Percentiles rank a stretch among this genome's conserved stretches.
These are phyloP conservation scores for Trichosporon ovoides DNA, from an alignment of 1,284 basidiomycete genomes.

Conservation along the genomic window DNA sequence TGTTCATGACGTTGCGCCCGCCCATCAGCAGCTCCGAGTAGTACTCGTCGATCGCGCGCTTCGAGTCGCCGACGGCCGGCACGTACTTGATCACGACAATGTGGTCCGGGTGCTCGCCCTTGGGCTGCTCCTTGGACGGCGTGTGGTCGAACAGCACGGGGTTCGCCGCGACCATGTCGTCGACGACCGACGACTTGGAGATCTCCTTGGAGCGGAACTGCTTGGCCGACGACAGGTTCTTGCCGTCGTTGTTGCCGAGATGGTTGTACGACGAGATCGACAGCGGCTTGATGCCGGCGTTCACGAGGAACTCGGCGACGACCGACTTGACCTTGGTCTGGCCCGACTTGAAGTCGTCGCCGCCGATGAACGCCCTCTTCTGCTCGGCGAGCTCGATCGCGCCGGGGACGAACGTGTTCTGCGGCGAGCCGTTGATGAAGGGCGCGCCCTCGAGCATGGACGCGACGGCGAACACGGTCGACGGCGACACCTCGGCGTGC, in stretches of 20 bases:
- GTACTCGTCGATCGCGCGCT: slow-evolving; percentile 95
- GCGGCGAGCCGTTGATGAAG: slow-evolving; percentile 96
- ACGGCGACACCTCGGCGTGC: slow-evolving; percentile 90
- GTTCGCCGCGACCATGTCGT: slow-evolving; percentile 95
- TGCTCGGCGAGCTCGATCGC: slow-evolving; percentile 88
- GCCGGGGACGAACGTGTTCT: slow-evolving; percentile 99
- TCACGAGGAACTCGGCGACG: slow-evolving; percentile 95
- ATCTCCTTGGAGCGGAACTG: slow-evolving; percentile 99
- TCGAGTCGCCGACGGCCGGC: slow-evolving; percentile 86
- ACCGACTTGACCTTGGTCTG: slow-evolving; percentile 94
- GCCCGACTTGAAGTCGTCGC: slow-evolving; percentile 94
- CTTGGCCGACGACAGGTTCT: slow-evolving; percentile 82
- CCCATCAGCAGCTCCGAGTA: slow-evolving; percentile 75
- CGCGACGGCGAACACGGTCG: slow-evolving; percentile 91
- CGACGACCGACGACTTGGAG: slow-evolving; percentile 91
- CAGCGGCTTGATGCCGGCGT: slow-evolving; percentile 97
- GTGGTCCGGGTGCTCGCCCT: slow-evolving; percentile 80
- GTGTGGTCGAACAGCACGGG: slow-evolving; percentile 64
- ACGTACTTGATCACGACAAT: slow-evolving; percentile 90
- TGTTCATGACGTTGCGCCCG: slow-evolving; percentile 56
- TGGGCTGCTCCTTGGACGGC: slow-evolving; percentile 46
- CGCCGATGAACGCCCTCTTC: slow-evolving; percentile 87
- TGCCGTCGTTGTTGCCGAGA: slow-evolving; percentile 96
- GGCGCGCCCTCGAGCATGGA: slow-evolving; percentile 91
- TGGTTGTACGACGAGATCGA: slow-evolving; percentile 98